These are phyloP conservation scores for Leersia perrieri DNA, from an alignment of 176 grass and related monocot species.

Conservation along the genomic window DNA sequence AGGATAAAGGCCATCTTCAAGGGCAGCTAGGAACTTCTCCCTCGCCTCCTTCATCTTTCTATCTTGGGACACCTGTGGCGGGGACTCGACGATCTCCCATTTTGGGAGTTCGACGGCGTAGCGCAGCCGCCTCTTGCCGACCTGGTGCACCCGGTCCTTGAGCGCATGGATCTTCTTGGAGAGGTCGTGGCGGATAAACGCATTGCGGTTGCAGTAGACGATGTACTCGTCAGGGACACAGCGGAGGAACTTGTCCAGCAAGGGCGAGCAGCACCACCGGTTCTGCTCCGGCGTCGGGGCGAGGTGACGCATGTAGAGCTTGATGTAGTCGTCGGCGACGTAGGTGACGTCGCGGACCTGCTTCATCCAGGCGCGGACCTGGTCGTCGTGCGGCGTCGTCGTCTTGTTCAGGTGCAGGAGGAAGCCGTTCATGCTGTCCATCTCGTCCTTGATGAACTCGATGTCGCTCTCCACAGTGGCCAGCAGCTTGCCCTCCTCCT, in stretches of 20 bases:
- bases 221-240: fast-evolving
- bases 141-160: not conserved
- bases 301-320: not conserved
- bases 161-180: not conserved
- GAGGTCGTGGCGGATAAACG: not conserved
- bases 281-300: fast-evolving
- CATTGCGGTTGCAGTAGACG: too few species aligned
- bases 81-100: too few species aligned
- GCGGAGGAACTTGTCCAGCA: not conserved
- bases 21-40: too few species aligned
- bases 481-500: not conserved
- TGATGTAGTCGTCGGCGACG: constrained; percentile 29
- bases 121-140: not conserved
- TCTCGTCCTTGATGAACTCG: constrained; percentile 10
- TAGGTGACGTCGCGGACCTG: constrained; percentile 29
- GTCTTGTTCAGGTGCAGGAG: not conserved
- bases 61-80: too few species aligned
- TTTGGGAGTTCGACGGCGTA: not conserved
- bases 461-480: not conserved
- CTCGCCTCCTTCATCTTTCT: too few species aligned
- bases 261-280: not conserved
- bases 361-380: constrained; percentile 45
- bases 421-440: constrained; percentile 16
- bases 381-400: constrained; percentile 19
- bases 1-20: too few species aligned